Conservation (phyloP, 106 monocot species). For the Dendrobium officinale region DNA sequence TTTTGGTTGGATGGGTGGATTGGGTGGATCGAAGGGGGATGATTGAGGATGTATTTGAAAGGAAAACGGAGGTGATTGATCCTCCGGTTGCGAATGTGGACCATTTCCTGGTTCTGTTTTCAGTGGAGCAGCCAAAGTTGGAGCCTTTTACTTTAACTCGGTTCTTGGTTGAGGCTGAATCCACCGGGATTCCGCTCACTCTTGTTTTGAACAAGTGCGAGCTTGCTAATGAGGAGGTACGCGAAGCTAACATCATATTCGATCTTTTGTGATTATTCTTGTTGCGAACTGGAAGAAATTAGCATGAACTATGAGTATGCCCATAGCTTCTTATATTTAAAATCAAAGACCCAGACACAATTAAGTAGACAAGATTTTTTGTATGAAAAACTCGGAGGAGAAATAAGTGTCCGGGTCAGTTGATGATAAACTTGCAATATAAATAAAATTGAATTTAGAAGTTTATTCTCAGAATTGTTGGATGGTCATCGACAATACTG, state of each 20-base stretch:
- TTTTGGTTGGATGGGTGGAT: constrained; percentile 70
- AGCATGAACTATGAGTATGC: neutral
- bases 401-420: no score
- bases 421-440: no score
- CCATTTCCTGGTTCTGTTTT: constrained; percentile 65
- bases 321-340: neutral
- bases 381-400: no score
- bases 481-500: no score
- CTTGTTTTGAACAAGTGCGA: constrained; percentile 77
- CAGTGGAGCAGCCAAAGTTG: constrained; percentile 62
- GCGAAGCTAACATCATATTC: neutral
- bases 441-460: no score
- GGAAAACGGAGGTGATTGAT: constrained; percentile 60
- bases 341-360: neutral
- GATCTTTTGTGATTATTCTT: neutral
- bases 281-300: neutral
- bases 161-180: constrained; percentile 94
- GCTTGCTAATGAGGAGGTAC: constrained; percentile 61
- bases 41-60: constrained; percentile 70
- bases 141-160: constrained; percentile 74
- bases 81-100: constrained; percentile 88
- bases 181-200: constrained; percentile 66
- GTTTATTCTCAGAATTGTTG: no score
- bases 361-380: neutral
- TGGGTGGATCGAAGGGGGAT: constrained; percentile 78